A percentile compares a stretch with the other conserved stretches of the same genome.
phyloP scores from a whole-genome alignment of 73 alveolate species.

The Paraurostyla sp. region DNA sequence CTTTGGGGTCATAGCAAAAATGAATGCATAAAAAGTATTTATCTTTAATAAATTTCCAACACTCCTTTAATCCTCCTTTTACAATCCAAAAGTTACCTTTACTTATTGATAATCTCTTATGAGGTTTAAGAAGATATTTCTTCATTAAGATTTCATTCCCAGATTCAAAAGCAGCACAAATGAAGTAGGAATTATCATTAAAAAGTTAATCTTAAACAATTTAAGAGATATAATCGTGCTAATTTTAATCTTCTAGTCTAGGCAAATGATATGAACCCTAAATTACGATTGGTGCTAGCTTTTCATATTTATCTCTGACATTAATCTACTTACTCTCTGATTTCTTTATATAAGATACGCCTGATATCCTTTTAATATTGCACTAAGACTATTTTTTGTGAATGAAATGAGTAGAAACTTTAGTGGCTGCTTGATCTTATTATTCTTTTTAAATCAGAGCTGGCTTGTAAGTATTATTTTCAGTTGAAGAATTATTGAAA shows the following conservation, averaged over 20 bases:
- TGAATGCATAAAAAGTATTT: slow-evolving; percentile 58
- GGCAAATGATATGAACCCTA: slow-evolving; percentile 65
- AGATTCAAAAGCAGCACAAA: slow-evolving; percentile 52
- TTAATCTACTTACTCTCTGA: slow-evolving; percentile 46
- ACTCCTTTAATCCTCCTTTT: slow-evolving; percentile 46
- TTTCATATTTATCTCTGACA: slow-evolving; percentile 53
- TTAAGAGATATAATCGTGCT: background rate
- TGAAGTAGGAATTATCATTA: background rate
- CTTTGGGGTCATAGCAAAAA: slow-evolving; percentile 4
- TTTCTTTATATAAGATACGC: slow-evolving; percentile 50
- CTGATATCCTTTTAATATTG: slow-evolving; percentile 53
- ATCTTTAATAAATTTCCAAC: slow-evolving; percentile 66
- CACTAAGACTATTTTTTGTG: slow-evolving; percentile 61
- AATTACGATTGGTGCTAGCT: slow-evolving; percentile 58
- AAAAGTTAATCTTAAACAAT: background rate
- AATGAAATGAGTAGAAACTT: slow-evolving; percentile 44
- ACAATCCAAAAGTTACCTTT: slow-evolving; percentile 58
- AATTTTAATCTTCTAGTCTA: background rate
- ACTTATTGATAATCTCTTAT: slow-evolving; percentile 43
- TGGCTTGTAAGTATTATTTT: slow-evolving; percentile 37
- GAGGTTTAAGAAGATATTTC: slow-evolving; percentile 59
- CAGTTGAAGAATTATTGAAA: slow-evolving; percentile 37
- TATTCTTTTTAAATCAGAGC: slow-evolving; percentile 52
- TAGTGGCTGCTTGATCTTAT: slow-evolving; percentile 2
- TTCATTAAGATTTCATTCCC: slow-evolving; percentile 58